Evolutionary conservation across 1,139 yeast species (phyloP), one percentile per base, ranked within the genome.

Genomic region (Yamadazyma trypodendri): DNA sequence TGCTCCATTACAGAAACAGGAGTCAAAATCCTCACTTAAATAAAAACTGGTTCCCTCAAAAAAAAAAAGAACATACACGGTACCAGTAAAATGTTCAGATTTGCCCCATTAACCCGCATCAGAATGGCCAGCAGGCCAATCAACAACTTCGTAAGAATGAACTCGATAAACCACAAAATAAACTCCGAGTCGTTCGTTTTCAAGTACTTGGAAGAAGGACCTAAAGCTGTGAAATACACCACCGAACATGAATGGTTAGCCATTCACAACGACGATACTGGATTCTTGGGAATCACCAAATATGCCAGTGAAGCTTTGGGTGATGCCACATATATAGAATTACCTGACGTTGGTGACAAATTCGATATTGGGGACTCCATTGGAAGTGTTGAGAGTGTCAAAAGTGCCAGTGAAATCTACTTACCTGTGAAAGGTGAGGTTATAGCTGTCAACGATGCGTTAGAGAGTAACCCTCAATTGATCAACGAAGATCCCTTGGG

Each of bases 221-320:
- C 82, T 37, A 58, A 62, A 43, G 56, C 57, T 17, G 75, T 85
- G 48, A 81, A 78, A 63, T 90, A 79, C 71, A 87, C 98, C 13
- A 68, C 73, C 39, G 97, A 92, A 57, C 99, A 92, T 69, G 99
- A 92, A 68, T 92, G 97, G 97, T 68, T 94, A 44, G 92, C 96
- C 2, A 72, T 81, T 36, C 94, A 86, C 59, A 75, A 77, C 24
- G 96, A 90, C 62, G 87, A 88, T 42, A 72, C 81, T 24, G 84
- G 94, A 2, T 89, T 84, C 52, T 72, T 92, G 27, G 99, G 99
- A 27, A 89, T 92, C 63, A 90, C 98, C 44, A 80, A 78, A 54
- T 90, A 92, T 61, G 99, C 99, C 24, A 84, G 96, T 31, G 96
- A 90, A 55, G 96, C 98, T n/a, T 77, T 92, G 45, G 98, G 98